These are phyloP conservation scores for Diaporthe citrichinensis DNA, from an alignment of 2,329 filamentous ascomycete genomes.

Conservation along the genomic window DNA sequence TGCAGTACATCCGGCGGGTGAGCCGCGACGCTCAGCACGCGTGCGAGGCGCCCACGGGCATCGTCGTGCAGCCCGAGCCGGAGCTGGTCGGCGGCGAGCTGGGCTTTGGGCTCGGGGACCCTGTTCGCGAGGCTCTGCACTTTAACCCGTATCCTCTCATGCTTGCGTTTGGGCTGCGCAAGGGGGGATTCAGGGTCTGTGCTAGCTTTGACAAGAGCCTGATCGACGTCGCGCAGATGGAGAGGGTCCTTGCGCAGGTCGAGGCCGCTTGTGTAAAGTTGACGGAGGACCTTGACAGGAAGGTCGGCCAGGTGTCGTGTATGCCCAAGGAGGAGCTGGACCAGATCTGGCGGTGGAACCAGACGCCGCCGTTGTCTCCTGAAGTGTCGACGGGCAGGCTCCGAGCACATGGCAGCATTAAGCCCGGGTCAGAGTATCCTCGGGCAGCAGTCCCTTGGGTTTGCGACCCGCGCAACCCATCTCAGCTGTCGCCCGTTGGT, in stretches of 20 bases:
- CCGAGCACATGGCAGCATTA: conserved; percentile 42
- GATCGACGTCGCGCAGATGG: conserved; percentile 53
- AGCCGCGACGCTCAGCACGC: conserved; percentile 55
- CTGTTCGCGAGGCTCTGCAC: conserved; percentile 48
- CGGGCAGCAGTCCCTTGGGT: conserved; percentile 52
- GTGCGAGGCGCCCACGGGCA: conserved; percentile 47
- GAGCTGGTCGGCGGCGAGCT: conserved; percentile 40
- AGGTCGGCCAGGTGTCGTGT: conserved; percentile 52
- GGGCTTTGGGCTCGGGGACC: conserved; percentile 41
- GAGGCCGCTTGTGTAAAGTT: conserved; percentile 47
- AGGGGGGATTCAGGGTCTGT: conserved; percentile 58
- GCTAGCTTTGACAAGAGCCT: conserved; percentile 58
- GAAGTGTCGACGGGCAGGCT: conserved; percentile 47
- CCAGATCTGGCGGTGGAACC: conserved; percentile 60
- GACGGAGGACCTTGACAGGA: conserved; percentile 46
- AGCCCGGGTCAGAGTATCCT: conserved; percentile 52
- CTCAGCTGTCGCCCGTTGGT: conserved; percentile 56
- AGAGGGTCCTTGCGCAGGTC: conserved; percentile 53
- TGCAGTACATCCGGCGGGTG: conserved; percentile 62
- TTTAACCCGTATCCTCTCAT: conserved; percentile 65
- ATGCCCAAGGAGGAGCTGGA: conserved; percentile 54
- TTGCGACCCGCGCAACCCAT: conserved; percentile 49
- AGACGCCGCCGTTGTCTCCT: conserved; percentile 51
- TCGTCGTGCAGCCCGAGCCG: conserved; percentile 54
- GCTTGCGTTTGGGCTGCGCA: conserved; percentile 60